These are phyloP conservation scores for Chalciporus sphaerocephalus DNA, from an alignment of 768 basidiomycete species.

Conservation along the genomic window DNA sequence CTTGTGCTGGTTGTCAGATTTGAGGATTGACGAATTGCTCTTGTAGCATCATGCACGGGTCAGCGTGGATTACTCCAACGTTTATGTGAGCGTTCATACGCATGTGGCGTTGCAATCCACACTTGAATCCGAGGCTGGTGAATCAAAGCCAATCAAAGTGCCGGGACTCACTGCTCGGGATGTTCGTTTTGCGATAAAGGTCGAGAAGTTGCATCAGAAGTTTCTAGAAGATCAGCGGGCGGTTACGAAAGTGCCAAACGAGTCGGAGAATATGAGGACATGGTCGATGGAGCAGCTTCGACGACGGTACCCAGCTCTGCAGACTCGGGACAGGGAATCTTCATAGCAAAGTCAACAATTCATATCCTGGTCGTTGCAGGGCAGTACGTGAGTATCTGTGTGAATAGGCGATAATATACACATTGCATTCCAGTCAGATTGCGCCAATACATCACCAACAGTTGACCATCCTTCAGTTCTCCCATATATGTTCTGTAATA, in stretches of 20 bases:
- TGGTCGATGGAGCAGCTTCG: slow-evolving; percentile 26
- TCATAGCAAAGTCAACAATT: too few species aligned
- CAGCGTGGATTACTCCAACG: slow-evolving; percentile 21
- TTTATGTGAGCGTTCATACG: slow-evolving; percentile 25
- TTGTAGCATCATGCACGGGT: slow-evolving; percentile 33
- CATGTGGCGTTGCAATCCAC: slow-evolving; percentile 22
- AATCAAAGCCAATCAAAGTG: slow-evolving; percentile 12
- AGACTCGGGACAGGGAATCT: background rate
- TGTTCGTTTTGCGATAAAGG: slow-evolving; percentile 42
- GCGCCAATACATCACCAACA: background rate
- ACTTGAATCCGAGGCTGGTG: slow-evolving; percentile 6
- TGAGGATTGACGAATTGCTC: background rate
- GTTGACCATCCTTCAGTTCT: slow-evolving; percentile 9
- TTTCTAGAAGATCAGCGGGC: slow-evolving; percentile 24
- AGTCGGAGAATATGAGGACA: slow-evolving; percentile 6
- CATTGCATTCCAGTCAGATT: background rate
- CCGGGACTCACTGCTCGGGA: slow-evolving; percentile 51
- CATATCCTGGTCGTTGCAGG: too few species aligned
- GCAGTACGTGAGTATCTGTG: background rate
- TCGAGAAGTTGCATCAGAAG: slow-evolving; percentile 34
- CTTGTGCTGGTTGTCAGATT: background rate
- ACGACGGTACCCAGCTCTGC: slow-evolving; percentile 15
- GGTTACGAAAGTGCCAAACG: slow-evolving; percentile 18
- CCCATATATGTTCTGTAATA: slow-evolving; percentile 30
- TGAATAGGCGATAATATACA: background rate